Evolutionary conservation across 139 green algal species (phyloP).

Genomic region (Asterochloris sp.): DNA sequence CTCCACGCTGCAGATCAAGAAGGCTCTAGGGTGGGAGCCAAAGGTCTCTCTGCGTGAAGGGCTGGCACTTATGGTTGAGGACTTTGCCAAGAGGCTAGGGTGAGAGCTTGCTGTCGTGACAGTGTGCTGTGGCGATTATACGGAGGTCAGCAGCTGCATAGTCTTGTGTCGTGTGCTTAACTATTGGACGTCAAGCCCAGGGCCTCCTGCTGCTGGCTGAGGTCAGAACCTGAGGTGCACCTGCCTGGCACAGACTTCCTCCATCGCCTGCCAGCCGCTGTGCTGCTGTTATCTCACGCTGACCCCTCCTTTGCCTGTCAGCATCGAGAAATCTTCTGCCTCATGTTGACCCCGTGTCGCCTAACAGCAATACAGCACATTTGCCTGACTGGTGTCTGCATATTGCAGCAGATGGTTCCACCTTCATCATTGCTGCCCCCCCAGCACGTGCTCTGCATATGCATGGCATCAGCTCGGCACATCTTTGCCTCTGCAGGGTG

Average conservation of each 20-base stretch:
- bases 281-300: too few relatives aligned
- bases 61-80: conserved; percentile 88
- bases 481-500: neutral
- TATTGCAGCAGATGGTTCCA: neutral
- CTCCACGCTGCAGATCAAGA: conserved; percentile 43
- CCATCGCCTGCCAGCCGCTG: too few relatives aligned
- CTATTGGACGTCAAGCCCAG: neutral
- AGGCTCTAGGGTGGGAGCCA: conserved; percentile 89
- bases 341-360: neutral
- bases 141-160: too few relatives aligned
- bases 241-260: too few relatives aligned
- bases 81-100: conserved; percentile 64
- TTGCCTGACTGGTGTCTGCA: too few relatives aligned
- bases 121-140: neutral
- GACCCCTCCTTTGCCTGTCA: neutral
- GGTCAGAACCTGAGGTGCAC: too few relatives aligned
- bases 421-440: neutral
- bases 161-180: too few relatives aligned
- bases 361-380: too few relatives aligned
- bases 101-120: neutral
- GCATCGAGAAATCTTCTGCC: neutral
- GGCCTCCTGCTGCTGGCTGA: neutral
- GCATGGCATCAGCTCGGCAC: neutral
- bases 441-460: too few relatives aligned
- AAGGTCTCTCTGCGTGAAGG: conserved; percentile 87